Percentiles rank a stretch among this genome's conserved stretches.
These are phyloP conservation scores for Plantago ovata DNA, from an alignment of 257 asterid genomes.

Conservation along the genomic window DNA sequence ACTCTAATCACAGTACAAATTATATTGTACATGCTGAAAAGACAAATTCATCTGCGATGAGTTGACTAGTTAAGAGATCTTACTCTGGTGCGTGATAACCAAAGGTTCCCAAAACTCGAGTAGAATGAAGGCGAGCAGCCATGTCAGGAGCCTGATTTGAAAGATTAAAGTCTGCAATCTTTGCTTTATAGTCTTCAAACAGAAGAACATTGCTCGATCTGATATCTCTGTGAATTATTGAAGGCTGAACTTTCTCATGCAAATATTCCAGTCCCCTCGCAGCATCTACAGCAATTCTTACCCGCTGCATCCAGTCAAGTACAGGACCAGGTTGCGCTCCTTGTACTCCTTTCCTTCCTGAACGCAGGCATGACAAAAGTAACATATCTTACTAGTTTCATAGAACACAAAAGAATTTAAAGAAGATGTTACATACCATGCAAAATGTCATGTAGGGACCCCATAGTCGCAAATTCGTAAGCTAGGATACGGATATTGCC, in stretches of 20 bases:
- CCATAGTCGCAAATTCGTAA: slow-evolving; percentile 91
- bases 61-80: slow-evolving; percentile 21
- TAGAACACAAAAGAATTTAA: slow-evolving; percentile 12
- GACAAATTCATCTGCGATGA: slow-evolving; percentile 11
- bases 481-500: slow-evolving; percentile 52
- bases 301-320: slow-evolving; percentile 97
- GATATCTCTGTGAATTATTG: slow-evolving; percentile 89
- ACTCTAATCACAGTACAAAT: too few relatives aligned
- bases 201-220: slow-evolving; percentile 63
- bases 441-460: slow-evolving; percentile 92
- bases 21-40: too few relatives aligned
- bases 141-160: slow-evolving; percentile 55
- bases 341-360: slow-evolving; percentile 69
- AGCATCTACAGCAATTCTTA: slow-evolving; percentile 92
- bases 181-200: slow-evolving; percentile 27
- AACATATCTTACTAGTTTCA: slow-evolving; percentile 10
- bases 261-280: slow-evolving; percentile 94
- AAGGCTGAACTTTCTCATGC: slow-evolving; percentile 87
- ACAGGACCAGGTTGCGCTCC: slow-evolving; percentile 69
- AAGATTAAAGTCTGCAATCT: slow-evolving; percentile 26
- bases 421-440: slow-evolving; percentile 55
- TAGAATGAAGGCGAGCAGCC: slow-evolving; percentile 71
- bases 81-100: slow-evolving; percentile 56
- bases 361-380: slow-evolving; percentile 3
- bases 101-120: slow-evolving; percentile 62